phyloP scores from a whole-genome alignment of 2,329 filamentous ascomycete genomes.

The Verticillium klebahnii region DNA sequence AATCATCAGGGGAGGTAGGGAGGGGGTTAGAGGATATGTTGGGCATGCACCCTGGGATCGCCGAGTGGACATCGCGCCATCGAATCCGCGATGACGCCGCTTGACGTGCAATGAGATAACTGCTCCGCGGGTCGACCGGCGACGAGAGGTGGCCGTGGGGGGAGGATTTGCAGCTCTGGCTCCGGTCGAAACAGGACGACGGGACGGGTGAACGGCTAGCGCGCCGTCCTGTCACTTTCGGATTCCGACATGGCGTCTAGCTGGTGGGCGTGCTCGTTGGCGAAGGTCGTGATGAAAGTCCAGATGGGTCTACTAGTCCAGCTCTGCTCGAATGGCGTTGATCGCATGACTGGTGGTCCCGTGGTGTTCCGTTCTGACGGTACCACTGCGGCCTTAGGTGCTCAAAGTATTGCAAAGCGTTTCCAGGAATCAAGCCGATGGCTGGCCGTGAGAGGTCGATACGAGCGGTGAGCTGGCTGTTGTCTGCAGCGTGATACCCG shows the following conservation, averaged over 20 bases:
- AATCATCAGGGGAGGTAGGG: neutral
- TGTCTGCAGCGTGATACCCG: neutral
- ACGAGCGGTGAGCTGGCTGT: neutral
- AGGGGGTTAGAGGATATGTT: neutral
- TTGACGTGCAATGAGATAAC: neutral
- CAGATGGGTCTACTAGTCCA: neutral
- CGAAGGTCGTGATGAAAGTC: neutral
- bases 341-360: neutral
- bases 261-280: neutral
- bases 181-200: neutral
- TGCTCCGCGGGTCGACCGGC: neutral
- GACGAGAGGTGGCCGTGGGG: neutral
- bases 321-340: neutral
- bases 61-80: neutral
- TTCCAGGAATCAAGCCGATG: neutral
- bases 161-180: neutral
- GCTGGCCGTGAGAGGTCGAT: neutral
- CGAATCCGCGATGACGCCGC: neutral
- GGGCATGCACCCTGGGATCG: neutral
- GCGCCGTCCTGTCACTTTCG: neutral
- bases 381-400: neutral
- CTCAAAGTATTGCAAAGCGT: neutral
- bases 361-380: neutral
- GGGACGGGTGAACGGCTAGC: neutral
- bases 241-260: neutral